phyloP scores from a whole-genome alignment of 2,329 filamentous ascomycete genomes.

The Mycosphaerella arachidis region DNA sequence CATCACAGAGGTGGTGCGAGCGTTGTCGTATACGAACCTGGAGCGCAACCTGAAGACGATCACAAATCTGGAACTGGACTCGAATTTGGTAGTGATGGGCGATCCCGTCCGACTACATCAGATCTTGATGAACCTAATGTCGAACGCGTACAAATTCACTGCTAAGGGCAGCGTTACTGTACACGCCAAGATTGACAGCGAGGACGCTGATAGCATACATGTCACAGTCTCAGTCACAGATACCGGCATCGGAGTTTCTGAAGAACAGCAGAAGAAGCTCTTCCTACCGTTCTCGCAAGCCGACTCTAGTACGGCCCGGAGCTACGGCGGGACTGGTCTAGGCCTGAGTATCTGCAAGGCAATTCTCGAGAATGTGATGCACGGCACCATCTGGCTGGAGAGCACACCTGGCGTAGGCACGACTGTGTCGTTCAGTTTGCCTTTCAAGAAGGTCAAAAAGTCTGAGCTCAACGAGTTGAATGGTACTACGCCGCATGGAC shows the following conservation, averaged over 20 bases:
- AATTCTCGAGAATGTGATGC: slow-evolving; percentile 87
- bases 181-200: slow-evolving; percentile 65
- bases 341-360: slow-evolving; percentile 93
- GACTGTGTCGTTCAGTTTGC: slow-evolving; percentile 72
- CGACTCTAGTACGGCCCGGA: slow-evolving; percentile 81
- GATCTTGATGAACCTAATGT: slow-evolving; percentile 71
- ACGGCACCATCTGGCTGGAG: slow-evolving; percentile 76
- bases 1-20: slow-evolving; percentile 60
- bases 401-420: slow-evolving; percentile 69
- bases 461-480: slow-evolving; percentile 34
- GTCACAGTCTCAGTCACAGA: slow-evolving; percentile 83
- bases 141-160: slow-evolving; percentile 92
- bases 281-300: slow-evolving; percentile 93
- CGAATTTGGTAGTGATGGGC: slow-evolving; percentile 50
- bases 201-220: slow-evolving; percentile 65
- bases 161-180: slow-evolving; percentile 82
- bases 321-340: slow-evolving; percentile 86
- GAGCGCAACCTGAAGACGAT: slow-evolving; percentile 57
- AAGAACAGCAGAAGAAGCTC: slow-evolving; percentile 74
- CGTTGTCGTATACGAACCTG: slow-evolving; percentile 59
- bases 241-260: slow-evolving; percentile 85
- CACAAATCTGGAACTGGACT: slow-evolving; percentile 52
- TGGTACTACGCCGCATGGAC: slow-evolving; percentile 17
- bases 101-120: slow-evolving; percentile 50
- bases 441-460: slow-evolving; percentile 73